Percentiles rank a stretch among this genome's conserved stretches.
Conservation (phyloP, 2,329 filamentous ascomycete species). For the Microdochium trichocladiopsis region DNA sequence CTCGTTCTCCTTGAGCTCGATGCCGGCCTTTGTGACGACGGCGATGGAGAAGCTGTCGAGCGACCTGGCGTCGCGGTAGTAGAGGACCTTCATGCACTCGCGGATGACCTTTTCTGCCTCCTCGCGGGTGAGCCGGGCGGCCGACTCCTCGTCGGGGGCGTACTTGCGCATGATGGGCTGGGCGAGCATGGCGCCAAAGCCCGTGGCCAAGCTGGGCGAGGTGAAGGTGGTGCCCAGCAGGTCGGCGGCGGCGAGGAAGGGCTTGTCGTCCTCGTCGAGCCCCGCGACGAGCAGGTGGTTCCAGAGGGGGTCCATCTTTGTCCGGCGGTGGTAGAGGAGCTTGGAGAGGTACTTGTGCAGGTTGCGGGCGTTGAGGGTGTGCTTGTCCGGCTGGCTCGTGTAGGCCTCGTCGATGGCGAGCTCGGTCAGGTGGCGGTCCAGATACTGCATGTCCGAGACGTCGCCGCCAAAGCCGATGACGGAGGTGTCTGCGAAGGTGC, state of each 20-base stretch:
- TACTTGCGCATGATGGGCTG: conserved; percentile 82
- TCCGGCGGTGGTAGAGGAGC: conserved; percentile 90
- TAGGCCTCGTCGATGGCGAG: conserved; percentile 90
- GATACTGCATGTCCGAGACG: conserved; percentile 98
- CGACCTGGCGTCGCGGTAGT: conserved; percentile 92
- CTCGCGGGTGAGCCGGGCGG: conserved; percentile 65
- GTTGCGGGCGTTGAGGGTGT: conserved; percentile 78
- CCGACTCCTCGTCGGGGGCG: conserved; percentile 77
- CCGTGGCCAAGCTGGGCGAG: conserved; percentile 82
- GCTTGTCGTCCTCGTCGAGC: conserved; percentile 69
- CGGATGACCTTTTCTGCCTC: conserved; percentile 73
- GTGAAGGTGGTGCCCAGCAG: conserved; percentile 89
- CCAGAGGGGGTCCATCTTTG: conserved; percentile 96
- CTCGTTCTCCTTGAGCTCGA: conserved; percentile 77
- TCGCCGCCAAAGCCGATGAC: conserved; percentile 94
- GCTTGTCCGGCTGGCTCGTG: conserved; percentile 30
- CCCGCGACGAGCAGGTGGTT: conserved; percentile 91
- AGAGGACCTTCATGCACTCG: conserved; percentile 97
- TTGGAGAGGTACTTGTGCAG: conserved; percentile 95
- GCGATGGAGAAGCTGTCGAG: conserved; percentile 88
- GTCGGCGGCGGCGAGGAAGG: conserved; percentile 89
- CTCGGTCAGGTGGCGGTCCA: conserved; percentile 82
- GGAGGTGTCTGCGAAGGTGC: conserved; percentile 75
- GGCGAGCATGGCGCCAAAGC: conserved; percentile 87
- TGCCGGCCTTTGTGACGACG: conserved; percentile 80